phyloP scores from a whole-genome alignment of 495 filamentous ascomycete species.

The Thozetella sp. region DNA sequence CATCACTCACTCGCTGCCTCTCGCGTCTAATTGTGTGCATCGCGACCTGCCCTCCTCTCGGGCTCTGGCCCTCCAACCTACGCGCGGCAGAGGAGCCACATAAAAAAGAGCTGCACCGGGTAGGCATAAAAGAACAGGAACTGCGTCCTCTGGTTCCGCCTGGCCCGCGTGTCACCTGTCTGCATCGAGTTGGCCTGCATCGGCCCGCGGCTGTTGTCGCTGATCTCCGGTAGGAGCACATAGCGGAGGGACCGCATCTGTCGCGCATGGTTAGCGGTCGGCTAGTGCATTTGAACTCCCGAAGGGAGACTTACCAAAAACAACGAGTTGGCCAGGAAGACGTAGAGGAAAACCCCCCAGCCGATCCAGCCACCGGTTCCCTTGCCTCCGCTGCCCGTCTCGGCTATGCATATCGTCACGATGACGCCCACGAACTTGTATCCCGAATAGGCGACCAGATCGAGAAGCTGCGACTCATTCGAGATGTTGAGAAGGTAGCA shows the following conservation, averaged over 20 bases:
- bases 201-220: constrained; percentile 63
- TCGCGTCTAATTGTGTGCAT: too few relatives aligned
- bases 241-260: constrained; percentile 94
- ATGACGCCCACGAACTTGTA: constrained; percentile 99
- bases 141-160: constrained; percentile 87
- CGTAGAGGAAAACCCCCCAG: constrained; percentile 88
- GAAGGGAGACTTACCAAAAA: constrained; percentile 70
- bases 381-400: constrained; percentile 72
- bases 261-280: constrained; percentile 21
- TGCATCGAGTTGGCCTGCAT: constrained; percentile 71
- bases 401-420: constrained; percentile 75
- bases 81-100: constrained; percentile 78
- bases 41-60: too few relatives aligned
- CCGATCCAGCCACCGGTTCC: constrained; percentile 85
- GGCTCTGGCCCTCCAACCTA: constrained; percentile 7
- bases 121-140: constrained; percentile 97
- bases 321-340: constrained; percentile 91
- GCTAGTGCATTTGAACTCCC: neutral
- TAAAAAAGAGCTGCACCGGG: constrained; percentile 88
- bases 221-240: constrained; percentile 87
- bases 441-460: constrained; percentile 92
- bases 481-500: constrained; percentile 92
- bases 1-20: too few relatives aligned
- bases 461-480: constrained; percentile 82
- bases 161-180: constrained; percentile 64